Evolutionary conservation across 2,329 filamentous ascomycete species (phyloP).

Genomic region (Epichloe glyceriae): DNA sequence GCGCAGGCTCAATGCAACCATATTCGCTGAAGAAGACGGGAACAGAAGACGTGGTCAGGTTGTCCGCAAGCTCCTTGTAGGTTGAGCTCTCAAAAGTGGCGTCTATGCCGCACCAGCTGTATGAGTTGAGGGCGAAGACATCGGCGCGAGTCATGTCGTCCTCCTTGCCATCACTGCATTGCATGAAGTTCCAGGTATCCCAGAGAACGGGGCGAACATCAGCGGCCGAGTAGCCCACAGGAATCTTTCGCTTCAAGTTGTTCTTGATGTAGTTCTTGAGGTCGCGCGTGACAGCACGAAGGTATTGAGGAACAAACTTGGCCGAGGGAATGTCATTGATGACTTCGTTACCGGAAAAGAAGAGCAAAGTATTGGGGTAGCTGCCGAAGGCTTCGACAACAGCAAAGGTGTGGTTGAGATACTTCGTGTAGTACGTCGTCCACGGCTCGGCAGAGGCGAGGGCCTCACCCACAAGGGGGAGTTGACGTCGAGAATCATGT

Average conservation of each 20-base stretch:
- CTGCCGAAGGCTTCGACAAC: slow-evolving; percentile 54
- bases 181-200: slow-evolving; percentile 65
- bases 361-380: slow-evolving; percentile 56
- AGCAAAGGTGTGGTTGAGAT: slow-evolving; percentile 54
- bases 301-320: slow-evolving; percentile 52
- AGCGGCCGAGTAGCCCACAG: slow-evolving; percentile 69
- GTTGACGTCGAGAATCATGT: slow-evolving; percentile 58
- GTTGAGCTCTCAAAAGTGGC: slow-evolving; percentile 50
- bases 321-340: slow-evolving; percentile 54
- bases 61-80: slow-evolving; percentile 48
- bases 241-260: slow-evolving; percentile 53
- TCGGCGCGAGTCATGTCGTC: slow-evolving; percentile 53
- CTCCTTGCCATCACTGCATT: slow-evolving; percentile 46
- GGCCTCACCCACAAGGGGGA: slow-evolving; percentile 45
- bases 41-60: slow-evolving; percentile 53
- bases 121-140: slow-evolving; percentile 63
- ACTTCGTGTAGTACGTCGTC: slow-evolving; percentile 45
- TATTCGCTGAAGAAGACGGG: slow-evolving; percentile 75
- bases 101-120: slow-evolving; percentile 54
- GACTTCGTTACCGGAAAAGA: slow-evolving; percentile 71
- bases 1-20: slow-evolving; percentile 61
- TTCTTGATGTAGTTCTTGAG: slow-evolving; percentile 70
- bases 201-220: slow-evolving; percentile 62
- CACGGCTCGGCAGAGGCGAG: slow-evolving; percentile 42
- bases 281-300: slow-evolving; percentile 63